A percentile compares a stretch with the other conserved stretches of the same genome.
Conservation (phyloP, 2,329 filamentous ascomycete genomes). For the Pezicula neosporulosa region DNA sequence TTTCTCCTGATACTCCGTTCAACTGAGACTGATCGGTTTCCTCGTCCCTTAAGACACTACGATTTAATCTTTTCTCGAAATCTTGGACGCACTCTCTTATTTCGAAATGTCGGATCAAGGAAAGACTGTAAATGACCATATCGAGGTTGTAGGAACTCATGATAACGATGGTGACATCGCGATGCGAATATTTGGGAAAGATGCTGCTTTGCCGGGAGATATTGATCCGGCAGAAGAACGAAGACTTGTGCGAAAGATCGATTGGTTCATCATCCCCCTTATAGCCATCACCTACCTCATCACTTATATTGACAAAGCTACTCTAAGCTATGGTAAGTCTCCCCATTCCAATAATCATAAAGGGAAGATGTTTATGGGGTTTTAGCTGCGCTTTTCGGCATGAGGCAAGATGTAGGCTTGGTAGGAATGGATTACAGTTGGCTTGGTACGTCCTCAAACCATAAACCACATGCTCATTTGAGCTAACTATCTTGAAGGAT, state of each 20-base stretch:
- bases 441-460: neutral
- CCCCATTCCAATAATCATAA: neutral
- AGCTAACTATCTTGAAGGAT: neutral
- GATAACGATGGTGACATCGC: neutral
- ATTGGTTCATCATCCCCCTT: neutral
- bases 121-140: neutral
- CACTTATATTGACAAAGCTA: neutral
- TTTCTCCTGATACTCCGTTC: no score
- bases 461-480: no score
- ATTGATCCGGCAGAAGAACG: neutral
- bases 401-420: neutral
- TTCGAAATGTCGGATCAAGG: neutral
- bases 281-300: neutral
- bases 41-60: no score
- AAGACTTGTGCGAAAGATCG: neutral
- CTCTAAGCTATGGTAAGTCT: neutral
- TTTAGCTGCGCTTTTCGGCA: neutral
- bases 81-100: no score
- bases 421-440: neutral
- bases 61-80: no score
- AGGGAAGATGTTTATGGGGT: neutral
- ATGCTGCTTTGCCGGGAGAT: neutral
- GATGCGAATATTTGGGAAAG: neutral
- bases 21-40: no score
- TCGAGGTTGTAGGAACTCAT: neutral